Base-by-base conservation (phyloP, 2,329 filamentous ascomycete genomes). In the Lachnellula hyalina region DNA sequence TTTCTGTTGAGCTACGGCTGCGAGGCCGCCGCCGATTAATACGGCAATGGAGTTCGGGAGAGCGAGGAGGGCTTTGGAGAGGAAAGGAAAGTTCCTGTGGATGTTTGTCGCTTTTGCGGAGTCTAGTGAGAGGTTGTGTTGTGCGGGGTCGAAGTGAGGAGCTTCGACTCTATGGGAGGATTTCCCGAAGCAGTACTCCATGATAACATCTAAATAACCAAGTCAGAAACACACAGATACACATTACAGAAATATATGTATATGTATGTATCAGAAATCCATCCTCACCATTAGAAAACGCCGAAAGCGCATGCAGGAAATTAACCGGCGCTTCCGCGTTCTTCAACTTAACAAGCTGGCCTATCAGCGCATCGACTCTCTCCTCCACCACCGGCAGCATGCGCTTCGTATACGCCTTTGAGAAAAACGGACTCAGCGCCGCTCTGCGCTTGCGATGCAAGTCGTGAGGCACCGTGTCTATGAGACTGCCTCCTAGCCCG, bases 131-230 rank as follows among this genome's bases (percentile, higher is more conserved):
- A 42, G 36, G 23, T 58, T 38, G 21, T 54, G 49, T 36, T 52
- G 53, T 5, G 52, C 50, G 12, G 55, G 55, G 21, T 58, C 52
- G 32, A 60, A 60, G 42, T 54, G 53, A 5, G 35, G 21, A 5
- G 51, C 44, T 17, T 56, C 58, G 38, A 57, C 23, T 12, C 54
- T 47, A 36, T 57, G 36, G 21, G 56, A 34, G 9, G 45, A 53
- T 35, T 51, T 41, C 12, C 52, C 65, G 49, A 65, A 68, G 42
- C 56, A 59, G 55, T 67, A 67, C 35, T 63, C 55, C 23, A 57
- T 62, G 25, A 66, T 60, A n/a, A 62, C 58, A 53, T 68, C 66
- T 49, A 42, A 8, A 36, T 4, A 47, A 23, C 12, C 23, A 11
- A 47, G 50, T 38, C 4, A 19, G 34, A 28, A 23, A 21, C 2